Percentiles rank a stretch among this genome's conserved stretches.
These are phyloP conservation scores for Cyberlindnera mycetangii DNA, from an alignment of 805 yeast genomes.

Conservation along the genomic window DNA sequence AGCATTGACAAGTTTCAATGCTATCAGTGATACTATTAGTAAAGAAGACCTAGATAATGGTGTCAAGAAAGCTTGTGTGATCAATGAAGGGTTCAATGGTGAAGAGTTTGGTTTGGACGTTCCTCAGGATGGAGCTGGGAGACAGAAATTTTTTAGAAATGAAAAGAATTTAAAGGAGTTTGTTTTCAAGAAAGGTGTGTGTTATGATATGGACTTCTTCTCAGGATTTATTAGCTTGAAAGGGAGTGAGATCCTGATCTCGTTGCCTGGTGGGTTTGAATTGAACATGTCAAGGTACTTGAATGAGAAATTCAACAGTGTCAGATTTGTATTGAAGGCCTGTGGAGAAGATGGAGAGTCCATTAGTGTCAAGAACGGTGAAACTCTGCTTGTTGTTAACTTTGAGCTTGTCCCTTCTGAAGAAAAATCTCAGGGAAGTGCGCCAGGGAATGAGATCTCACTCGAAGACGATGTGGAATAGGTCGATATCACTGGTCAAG, in stretches of 20 bases:
- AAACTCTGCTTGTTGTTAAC: slow-evolving; percentile 21
- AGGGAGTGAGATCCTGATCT: slow-evolving; percentile 47
- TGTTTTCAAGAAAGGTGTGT: slow-evolving; percentile 34
- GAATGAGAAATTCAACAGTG: slow-evolving; percentile 42
- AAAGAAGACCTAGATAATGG: slow-evolving; percentile 14
- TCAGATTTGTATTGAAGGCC: slow-evolving; percentile 43
- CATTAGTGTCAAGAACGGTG: slow-evolving; percentile 21
- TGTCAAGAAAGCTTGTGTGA: slow-evolving; percentile 11
- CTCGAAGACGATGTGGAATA: neutral
- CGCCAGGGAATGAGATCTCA: no score
- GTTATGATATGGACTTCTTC: slow-evolving; percentile 50
- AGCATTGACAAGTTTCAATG: slow-evolving; percentile 55
- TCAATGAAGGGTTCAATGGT: slow-evolving; percentile 23
- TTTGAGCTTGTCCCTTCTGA: slow-evolving; percentile 17
- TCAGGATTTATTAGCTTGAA: slow-evolving; percentile 52
- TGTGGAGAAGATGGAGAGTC: slow-evolving; percentile 2
- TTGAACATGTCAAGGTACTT: slow-evolving; percentile 41
- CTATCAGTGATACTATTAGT: slow-evolving; percentile 32
- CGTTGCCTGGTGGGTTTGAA: slow-evolving; percentile 52
- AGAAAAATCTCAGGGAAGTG: no score
- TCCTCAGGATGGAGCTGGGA: slow-evolving; percentile 33
- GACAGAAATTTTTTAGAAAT: slow-evolving; percentile 45
- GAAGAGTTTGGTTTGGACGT: slow-evolving; percentile 21
- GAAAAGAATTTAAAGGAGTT: slow-evolving; percentile 38
- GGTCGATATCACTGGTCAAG: no score